Percentiles rank a stretch among this genome's conserved stretches.
These are phyloP conservation scores for Orychophragmus violaceus DNA, from an alignment of 345 rosid species.

Conservation along the genomic window DNA sequence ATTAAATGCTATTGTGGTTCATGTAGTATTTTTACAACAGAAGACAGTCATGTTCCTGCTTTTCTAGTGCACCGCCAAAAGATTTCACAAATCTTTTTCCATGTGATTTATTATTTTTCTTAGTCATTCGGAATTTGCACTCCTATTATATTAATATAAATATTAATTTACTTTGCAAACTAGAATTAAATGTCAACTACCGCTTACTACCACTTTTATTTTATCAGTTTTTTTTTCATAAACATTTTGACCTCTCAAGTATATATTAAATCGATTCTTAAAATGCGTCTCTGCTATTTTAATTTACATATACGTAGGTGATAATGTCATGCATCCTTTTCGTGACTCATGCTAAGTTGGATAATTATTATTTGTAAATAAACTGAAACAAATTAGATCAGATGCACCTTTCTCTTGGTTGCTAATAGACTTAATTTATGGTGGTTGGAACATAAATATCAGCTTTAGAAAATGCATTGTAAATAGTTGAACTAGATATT, in stretches of 20 bases:
- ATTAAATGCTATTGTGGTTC: slow-evolving; percentile 10
- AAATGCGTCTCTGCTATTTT: neutral
- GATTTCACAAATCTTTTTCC: slow-evolving; percentile 36
- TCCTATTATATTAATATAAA: neutral
- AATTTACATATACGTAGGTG: neutral
- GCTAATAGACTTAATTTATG: neutral
- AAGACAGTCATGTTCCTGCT: slow-evolving; percentile 34
- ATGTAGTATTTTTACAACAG: slow-evolving; percentile 23
- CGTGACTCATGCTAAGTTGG: slow-evolving; percentile 15
- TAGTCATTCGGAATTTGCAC: neutral
- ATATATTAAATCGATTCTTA: neutral
- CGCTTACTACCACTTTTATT: slow-evolving; percentile 1
- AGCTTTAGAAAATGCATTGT: slow-evolving; percentile 2
- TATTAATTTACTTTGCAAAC: slow-evolving; percentile 14
- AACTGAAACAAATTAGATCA: slow-evolving; percentile 6
- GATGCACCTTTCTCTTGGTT: slow-evolving; percentile 22
- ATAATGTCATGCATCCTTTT: neutral
- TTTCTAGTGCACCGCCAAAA: slow-evolving; percentile 31
- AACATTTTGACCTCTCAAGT: slow-evolving; percentile 10
- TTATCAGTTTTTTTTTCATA: neutral
- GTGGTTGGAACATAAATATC: slow-evolving; percentile 13
- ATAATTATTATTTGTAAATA: neutral
- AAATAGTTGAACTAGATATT: neutral
- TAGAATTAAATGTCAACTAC: slow-evolving; percentile 28
- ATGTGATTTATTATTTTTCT: slow-evolving; percentile 20